A percentile compares a stretch with the other conserved stretches of the same genome.
phyloP scores from a whole-genome alignment of 2,329 filamentous ascomycete genomes.

The Pseudogymnoascus sp. region DNA sequence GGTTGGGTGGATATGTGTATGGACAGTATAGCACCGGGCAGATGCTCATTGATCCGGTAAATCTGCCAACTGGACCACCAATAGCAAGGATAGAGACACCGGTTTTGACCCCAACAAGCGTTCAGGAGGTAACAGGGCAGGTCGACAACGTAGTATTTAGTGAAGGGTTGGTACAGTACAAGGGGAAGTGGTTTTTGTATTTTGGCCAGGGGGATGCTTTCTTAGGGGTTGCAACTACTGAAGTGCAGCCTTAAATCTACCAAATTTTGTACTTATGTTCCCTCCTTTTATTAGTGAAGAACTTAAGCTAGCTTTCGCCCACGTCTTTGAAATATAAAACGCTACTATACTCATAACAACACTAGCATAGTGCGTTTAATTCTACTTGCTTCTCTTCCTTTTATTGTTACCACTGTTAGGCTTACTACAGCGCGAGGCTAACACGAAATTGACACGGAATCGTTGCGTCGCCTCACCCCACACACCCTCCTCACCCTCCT shows the following conservation, averaged over 20 bases:
- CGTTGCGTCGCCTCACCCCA: too few species aligned
- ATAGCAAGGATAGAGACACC: conserved; percentile 28
- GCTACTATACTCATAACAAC: too few species aligned
- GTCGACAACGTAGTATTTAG: conserved; percentile 29
- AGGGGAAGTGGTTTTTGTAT: conserved; percentile 28
- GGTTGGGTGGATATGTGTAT: conserved; percentile 22
- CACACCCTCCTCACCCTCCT: too few species aligned
- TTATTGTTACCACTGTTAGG: too few species aligned
- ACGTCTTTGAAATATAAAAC: too few species aligned
- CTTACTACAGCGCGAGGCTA: too few species aligned
- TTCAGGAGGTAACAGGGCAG: conserved; percentile 26
- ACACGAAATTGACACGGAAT: too few species aligned
- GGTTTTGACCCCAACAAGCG: conserved; percentile 23
- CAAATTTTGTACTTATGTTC: background rate
- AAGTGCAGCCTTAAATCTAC: background rate
- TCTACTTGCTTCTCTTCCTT: too few species aligned
- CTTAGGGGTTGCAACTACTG: conserved; percentile 13
- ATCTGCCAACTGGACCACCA: conserved; percentile 20
- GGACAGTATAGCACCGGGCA: conserved; percentile 29
- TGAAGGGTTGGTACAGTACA: conserved; percentile 30
- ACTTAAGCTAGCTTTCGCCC: too few species aligned
- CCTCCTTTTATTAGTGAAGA: background rate
- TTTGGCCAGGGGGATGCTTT: conserved; percentile 25
- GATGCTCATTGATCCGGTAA: conserved; percentile 29
- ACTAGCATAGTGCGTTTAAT: too few species aligned